Evolutionary conservation across 1,139 yeast genomes (phyloP), one percentile per base, ranked within the genome.

Genomic region (Debaryomyces sp.): DNA sequence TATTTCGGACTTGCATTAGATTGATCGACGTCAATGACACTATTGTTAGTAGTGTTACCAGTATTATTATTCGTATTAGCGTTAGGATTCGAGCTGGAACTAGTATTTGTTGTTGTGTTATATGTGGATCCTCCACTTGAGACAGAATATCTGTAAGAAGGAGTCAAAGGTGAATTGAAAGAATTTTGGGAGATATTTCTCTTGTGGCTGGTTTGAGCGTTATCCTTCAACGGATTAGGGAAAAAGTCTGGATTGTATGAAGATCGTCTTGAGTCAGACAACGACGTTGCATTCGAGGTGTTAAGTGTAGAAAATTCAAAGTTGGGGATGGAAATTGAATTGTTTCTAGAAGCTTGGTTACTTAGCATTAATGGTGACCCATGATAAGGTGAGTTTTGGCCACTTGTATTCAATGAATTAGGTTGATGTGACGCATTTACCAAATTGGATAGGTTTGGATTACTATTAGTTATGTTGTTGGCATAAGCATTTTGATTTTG

Each of bases 211-310:
- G 45, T 30, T 30, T 29, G 43, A 12, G 36, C 36, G 33, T 36
- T 41, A 6, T 62, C 66, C 39, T 59, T 63, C 37, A 68, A 56
- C 10, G 77, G 75, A 50, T 71, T 71, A 10, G 78, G 77, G 60
- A 73, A 73, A 45, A 70, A 67, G 46, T 73, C 78, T 1, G 76
- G 75, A 6, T 76, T 75, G 38, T 70, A 65, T 6, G 74, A 68
- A 32, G 75, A 70, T 41, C 76, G 63, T 54, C 77, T 63, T 33
- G 71, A 66, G 46, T 66, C 64, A 33, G 68, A 51, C 7, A 67
- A 62, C 1, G 69, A 59, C 15, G 37, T 44, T 17, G 34, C 26
- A 12, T 21, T 40, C 9, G 74, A 65, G 22, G 60, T 53, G 45
- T 57, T 61, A 43, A 67, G 53, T 3, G 60, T 54, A 22, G 63